Conservation (phyloP, 257 asterid genomes). For the Plantago ovata region DNA sequence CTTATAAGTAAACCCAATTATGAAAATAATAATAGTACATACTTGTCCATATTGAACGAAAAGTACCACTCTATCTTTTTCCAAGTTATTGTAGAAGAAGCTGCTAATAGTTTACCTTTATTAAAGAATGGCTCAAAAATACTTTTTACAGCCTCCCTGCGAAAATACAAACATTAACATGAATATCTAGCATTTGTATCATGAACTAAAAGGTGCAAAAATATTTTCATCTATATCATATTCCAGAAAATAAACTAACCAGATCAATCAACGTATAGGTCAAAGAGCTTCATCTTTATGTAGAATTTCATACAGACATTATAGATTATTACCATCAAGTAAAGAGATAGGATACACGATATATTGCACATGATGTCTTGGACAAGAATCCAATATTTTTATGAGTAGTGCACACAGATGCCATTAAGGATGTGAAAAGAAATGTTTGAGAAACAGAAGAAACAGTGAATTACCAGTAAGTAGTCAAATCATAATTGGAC, state of each 20-base stretch:
- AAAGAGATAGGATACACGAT: too few relatives aligned
- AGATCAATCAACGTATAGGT: not conserved
- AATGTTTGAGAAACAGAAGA: too few relatives aligned
- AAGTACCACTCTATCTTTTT: not conserved
- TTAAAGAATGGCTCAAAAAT: constrained; percentile 55
- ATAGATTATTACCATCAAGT: not conserved
- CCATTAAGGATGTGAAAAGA: too few relatives aligned
- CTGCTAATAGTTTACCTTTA: constrained; percentile 50
- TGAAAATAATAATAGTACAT: not conserved
- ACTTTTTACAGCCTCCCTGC: constrained; percentile 71
- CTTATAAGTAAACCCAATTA: constrained; percentile 31
- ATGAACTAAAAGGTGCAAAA: not conserved
- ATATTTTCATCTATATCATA: not conserved
- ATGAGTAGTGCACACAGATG: too few relatives aligned
- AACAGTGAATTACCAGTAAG: too few relatives aligned
- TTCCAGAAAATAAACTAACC: not conserved
- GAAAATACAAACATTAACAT: constrained; percentile 25
- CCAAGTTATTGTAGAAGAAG: not conserved
- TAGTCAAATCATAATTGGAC: too few relatives aligned
- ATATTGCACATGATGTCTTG: too few relatives aligned
- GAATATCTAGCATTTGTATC: constrained; percentile 22
- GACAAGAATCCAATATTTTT: too few relatives aligned
- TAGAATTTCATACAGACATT: not conserved
- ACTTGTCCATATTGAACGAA: not conserved
- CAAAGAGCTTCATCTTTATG: not conserved